Base-by-base conservation (phyloP, 768 basidiomycete species). In the Amanita jacksonii region DNA sequence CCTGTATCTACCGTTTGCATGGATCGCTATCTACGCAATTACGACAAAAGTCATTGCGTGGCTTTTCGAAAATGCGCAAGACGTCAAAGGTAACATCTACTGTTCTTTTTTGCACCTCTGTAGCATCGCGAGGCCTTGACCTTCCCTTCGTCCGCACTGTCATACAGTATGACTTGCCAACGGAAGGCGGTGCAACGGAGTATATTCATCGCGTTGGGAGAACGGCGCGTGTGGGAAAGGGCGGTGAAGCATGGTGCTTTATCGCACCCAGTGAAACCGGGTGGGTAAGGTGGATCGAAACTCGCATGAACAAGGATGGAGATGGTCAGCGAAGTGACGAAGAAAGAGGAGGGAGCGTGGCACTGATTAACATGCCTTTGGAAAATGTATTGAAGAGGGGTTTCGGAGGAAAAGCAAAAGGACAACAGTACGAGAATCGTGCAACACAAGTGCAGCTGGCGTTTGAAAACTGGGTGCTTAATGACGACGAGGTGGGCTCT, bases 51-150 rank as follows among this genome's bases (percentile, higher is more conserved):
- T 87, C 90, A 2, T 67, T 99, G n/a, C 79, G 76, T 8, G 78
- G 76, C 2, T 99, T 98, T 63, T 76, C 89, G 25, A 69, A 69
- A 3, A n/a, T 47, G 38, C 54, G 57, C 48, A 63, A 61, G 41
- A 35, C 37, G n/a, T 38, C 51, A 34, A 46, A 54, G 10, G 45
- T 64, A 3, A 59, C 63, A 0, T 74, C 79, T 3, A 81, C 92
- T 1, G 73, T 99, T 38, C 72, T 99, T 3, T 72, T 98, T 35
- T 97, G 93, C 59, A 99, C 96, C 1, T 94, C 91, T 7, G 93
- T 99, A 41, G 96, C 96, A 2, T 92, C 96, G n/a, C 89, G 96
- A 57, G 96, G 96, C 57, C 75, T 99, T 19, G 94, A 98, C 64
- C 69, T 99, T 20, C 92, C 92, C 4, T 73, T 87, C n/a, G 92